phyloP scores from a whole-genome alignment of 257 asterid genomes.

The Nemophila menziesii region DNA sequence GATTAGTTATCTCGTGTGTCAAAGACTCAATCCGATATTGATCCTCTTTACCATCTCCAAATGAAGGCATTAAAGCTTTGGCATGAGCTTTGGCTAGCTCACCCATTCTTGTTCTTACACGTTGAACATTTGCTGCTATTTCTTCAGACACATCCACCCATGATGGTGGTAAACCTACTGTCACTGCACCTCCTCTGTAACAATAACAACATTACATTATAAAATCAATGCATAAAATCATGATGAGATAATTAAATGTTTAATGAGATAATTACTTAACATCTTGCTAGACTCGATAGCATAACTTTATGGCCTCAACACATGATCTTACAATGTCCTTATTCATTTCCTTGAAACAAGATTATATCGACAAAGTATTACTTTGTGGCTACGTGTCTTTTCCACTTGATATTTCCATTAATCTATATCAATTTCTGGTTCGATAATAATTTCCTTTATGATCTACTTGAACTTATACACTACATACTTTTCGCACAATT shows the following conservation, averaged over 20 bases:
- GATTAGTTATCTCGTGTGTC: conserved; percentile 86
- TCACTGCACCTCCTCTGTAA: conserved; percentile 66
- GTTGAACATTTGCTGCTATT: conserved; percentile 70
- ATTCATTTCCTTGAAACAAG: not conserved
- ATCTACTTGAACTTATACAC: not conserved
- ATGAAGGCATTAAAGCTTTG: conserved; percentile 97
- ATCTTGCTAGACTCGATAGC: not conserved
- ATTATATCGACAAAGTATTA: not conserved
- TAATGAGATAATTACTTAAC: not conserved
- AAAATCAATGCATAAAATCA: conserved; percentile 2
- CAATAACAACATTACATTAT: conserved; percentile 12
- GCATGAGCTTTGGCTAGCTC: conserved; percentile 96
- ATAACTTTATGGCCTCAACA: not conserved
- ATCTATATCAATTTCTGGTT: not conserved
- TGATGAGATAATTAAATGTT: conserved; percentile 1
- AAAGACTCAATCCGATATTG: conserved; percentile 79
- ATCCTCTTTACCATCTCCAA: conserved; percentile 98
- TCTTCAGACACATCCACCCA: conserved; percentile 99
- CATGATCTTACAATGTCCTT: not conserved
- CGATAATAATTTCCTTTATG: not conserved
- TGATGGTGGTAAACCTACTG: conserved; percentile 94
- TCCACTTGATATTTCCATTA: not conserved
- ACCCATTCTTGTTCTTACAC: conserved; percentile 58
- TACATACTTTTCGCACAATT: not conserved
- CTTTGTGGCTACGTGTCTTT: not conserved